Conservation (phyloP, 2,329 filamentous ascomycete species). For the Stagonosporopsis cucurbitacearum region DNA sequence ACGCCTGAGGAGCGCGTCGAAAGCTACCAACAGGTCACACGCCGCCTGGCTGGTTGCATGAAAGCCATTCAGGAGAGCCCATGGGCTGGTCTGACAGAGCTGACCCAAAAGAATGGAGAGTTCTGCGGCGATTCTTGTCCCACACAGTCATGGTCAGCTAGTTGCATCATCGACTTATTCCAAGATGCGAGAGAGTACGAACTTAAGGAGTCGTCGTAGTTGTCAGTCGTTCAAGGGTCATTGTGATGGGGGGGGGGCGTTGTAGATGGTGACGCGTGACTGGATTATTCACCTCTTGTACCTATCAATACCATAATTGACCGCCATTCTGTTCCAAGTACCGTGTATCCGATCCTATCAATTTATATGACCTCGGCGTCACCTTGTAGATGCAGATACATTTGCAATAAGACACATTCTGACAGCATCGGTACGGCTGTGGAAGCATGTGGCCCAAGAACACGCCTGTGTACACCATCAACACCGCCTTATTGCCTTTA, state of each 20-base stretch:
- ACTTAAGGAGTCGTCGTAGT: constrained; percentile 19
- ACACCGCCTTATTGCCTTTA: neutral
- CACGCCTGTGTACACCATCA: neutral
- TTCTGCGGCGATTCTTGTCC: constrained; percentile 91
- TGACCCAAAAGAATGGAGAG: constrained; percentile 88
- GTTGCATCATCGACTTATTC: constrained; percentile 93
- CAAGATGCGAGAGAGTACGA: constrained; percentile 72
- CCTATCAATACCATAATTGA: constrained; percentile 4
- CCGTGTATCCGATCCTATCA: neutral
- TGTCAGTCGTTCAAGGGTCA: neutral
- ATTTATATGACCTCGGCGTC: neutral
- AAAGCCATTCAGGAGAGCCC: constrained; percentile 77
- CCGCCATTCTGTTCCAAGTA: neutral
- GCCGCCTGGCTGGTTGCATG: constrained; percentile 82
- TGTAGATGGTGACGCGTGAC: neutral
- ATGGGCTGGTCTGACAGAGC: constrained; percentile 91
- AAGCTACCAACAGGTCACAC: constrained; percentile 92
- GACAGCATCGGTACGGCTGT: neutral
- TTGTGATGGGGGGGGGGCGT: neutral
- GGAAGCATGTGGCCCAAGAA: neutral
- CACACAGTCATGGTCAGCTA: constrained; percentile 95
- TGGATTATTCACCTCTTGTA: constrained; percentile 5
- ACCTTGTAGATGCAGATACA: neutral
- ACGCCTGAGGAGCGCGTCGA: constrained; percentile 75
- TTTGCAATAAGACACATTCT: neutral